phyloP scores from a whole-genome alignment of 495 filamentous ascomycete species.

The Collariella sp. region DNA sequence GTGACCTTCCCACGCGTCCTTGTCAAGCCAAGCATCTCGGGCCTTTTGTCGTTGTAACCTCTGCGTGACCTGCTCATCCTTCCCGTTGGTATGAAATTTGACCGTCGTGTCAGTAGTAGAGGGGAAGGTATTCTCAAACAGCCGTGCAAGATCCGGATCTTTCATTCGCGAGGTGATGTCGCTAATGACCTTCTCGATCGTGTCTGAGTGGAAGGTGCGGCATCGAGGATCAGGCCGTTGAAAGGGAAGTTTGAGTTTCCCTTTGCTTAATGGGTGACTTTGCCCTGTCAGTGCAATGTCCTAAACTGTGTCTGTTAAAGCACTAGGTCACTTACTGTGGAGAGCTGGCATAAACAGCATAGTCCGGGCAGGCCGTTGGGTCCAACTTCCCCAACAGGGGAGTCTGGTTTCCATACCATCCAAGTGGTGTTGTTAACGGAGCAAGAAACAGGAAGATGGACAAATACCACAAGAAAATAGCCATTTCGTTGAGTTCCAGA shows the following conservation, averaged over 20 bases:
- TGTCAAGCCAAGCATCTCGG: slow-evolving; percentile 26
- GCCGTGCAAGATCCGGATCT: slow-evolving; percentile 78
- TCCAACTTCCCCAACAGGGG: slow-evolving; percentile 17
- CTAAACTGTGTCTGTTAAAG: not conserved
- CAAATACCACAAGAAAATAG: slow-evolving; percentile 3
- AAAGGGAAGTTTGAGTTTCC: slow-evolving; percentile 74
- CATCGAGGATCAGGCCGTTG: slow-evolving; percentile 75
- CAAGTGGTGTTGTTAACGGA: slow-evolving; percentile 8
- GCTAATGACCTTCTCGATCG: slow-evolving; percentile 79
- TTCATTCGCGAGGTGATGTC: slow-evolving; percentile 71
- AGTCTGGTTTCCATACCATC: slow-evolving; percentile 14
- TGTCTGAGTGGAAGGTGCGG: slow-evolving; percentile 76
- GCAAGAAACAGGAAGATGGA: slow-evolving; percentile 16
- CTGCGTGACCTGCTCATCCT: slow-evolving; percentile 27
- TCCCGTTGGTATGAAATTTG: slow-evolving; percentile 46
- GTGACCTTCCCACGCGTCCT: slow-evolving; percentile 64
- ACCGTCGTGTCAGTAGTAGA: slow-evolving; percentile 92
- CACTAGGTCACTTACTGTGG: slow-evolving; percentile 29
- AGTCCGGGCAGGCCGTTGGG: slow-evolving; percentile 43
- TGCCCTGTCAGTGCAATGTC: slow-evolving; percentile 1
- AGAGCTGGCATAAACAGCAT: slow-evolving; percentile 41
- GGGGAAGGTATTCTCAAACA: slow-evolving; percentile 97
- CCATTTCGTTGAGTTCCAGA: slow-evolving; percentile 11
- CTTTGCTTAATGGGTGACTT: slow-evolving; percentile 69
- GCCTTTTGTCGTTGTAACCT: slow-evolving; percentile 8